phyloP scores from a whole-genome alignment of 1,139 yeast species.

The Magnusiomyces suaveolens region DNA sequence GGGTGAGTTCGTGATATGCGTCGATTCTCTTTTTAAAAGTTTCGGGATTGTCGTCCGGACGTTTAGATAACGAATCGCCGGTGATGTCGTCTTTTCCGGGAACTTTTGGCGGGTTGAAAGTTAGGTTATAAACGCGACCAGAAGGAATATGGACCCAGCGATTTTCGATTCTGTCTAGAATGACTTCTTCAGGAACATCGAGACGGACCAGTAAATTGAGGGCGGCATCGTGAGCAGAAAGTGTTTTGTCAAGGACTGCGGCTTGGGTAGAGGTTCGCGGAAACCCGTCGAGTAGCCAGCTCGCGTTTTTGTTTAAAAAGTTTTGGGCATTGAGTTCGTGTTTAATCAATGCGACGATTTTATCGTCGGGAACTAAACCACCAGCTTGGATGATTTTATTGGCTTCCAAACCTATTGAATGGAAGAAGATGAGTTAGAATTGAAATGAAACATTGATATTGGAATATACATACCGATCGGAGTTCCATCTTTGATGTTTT shows the following conservation, averaged over 20 bases:
- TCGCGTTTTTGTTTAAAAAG: conserved; percentile 40
- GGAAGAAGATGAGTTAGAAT: background rate
- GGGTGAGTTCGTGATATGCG: conserved; percentile 49
- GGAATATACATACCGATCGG: conserved; percentile 38
- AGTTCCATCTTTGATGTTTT: conserved; percentile 50
- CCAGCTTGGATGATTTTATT: conserved; percentile 51
- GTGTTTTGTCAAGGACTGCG: conserved; percentile 40
- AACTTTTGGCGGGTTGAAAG: conserved; percentile 80
- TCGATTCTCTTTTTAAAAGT: conserved; percentile 61
- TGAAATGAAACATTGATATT: background rate
- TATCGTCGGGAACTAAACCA: conserved; percentile 58
- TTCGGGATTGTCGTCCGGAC: conserved; percentile 65
- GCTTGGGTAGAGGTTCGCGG: conserved; percentile 80
- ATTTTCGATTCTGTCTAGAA: conserved; percentile 70
- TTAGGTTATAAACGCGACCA: conserved; percentile 76
- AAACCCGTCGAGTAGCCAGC: conserved; percentile 85
- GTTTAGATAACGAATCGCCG: conserved; percentile 70
- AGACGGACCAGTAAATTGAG: conserved; percentile 73
- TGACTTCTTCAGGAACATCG: conserved; percentile 71
- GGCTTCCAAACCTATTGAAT: conserved; percentile 35
- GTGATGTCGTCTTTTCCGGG: conserved; percentile 80
- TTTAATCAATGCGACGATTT: conserved; percentile 53
- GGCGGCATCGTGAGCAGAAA: conserved; percentile 34
- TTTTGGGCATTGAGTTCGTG: conserved; percentile 38
- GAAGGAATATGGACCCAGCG: conserved; percentile 78